phyloP scores from a whole-genome alignment of 2,329 filamentous ascomycete genomes.

The Stylonectria norvegica region DNA sequence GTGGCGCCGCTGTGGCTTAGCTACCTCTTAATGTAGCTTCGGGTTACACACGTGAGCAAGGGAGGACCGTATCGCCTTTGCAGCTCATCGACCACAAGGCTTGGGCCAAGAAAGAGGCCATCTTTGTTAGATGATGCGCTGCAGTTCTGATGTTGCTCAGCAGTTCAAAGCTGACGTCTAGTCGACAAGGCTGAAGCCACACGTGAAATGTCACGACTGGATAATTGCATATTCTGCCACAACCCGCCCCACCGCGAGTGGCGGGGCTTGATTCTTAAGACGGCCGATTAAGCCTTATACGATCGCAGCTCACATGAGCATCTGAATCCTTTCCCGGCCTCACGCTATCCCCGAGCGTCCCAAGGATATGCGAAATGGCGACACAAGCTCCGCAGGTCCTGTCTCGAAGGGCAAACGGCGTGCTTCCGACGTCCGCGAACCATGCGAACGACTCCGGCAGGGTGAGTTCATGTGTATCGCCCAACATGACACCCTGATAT shows the following conservation, averaged over 20 bases:
- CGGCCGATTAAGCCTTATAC: conserved; percentile 27
- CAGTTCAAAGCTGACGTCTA: too few species aligned
- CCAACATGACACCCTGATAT: conserved; percentile 14
- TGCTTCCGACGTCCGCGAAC: conserved; percentile 20
- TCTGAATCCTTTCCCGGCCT: conserved; percentile 15
- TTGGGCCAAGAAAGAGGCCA: too few species aligned
- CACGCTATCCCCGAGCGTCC: conserved; percentile 15
- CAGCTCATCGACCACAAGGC: too few species aligned
- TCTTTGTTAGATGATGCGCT: too few species aligned
- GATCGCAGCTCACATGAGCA: conserved; percentile 9
- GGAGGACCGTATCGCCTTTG: too few species aligned
- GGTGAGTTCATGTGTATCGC: conserved; percentile 21
- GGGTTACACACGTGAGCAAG: too few species aligned
- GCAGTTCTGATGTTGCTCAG: too few species aligned
- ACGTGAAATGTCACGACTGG: conserved; percentile 17
- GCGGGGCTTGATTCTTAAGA: conserved; percentile 27
- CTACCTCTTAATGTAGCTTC: too few species aligned
- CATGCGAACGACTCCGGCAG: conserved; percentile 28
- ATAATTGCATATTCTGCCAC: conserved; percentile 28
- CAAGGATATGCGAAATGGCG: conserved; percentile 37
- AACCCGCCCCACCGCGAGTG: conserved; percentile 23
- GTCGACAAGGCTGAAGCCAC: too few species aligned
- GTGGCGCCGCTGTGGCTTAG: too few species aligned
- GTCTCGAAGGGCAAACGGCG: conserved; percentile 35
- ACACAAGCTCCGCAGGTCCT: conserved; percentile 34